These are phyloP conservation scores for Terfezia claveryi DNA, from an alignment of 495 filamentous ascomycete species.

Conservation along the genomic window DNA sequence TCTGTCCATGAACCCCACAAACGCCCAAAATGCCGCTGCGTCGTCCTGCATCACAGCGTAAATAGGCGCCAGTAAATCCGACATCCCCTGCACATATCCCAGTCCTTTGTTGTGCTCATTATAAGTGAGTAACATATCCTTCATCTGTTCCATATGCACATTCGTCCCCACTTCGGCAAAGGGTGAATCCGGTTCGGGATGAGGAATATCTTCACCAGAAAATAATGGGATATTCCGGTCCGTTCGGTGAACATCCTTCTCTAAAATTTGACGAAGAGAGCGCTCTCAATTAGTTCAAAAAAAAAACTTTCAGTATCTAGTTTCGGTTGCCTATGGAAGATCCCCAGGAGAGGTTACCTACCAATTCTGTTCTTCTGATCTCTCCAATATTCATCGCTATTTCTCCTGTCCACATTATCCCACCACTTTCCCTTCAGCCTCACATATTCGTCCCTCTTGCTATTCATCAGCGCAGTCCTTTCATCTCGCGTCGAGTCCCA, in stretches of 20 bases:
- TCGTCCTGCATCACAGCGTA: constrained; percentile 96
- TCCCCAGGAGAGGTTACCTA: constrained; percentile 24
- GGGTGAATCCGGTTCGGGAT: constrained; percentile 89
- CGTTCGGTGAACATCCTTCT: constrained; percentile 95
- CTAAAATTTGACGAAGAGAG: constrained; percentile 31
- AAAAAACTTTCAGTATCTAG: background rate
- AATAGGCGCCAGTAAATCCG: constrained; percentile 81
- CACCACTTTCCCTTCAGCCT: constrained; percentile 89
- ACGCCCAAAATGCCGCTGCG: constrained; percentile 89
- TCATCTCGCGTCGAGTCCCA: constrained; percentile 77
- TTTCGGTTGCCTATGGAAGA: too few species aligned
- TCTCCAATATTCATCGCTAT: constrained; percentile 76
- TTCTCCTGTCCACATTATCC: constrained; percentile 72
- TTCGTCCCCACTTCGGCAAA: constrained; percentile 84
- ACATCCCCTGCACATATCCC: constrained; percentile 98
- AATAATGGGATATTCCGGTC: constrained; percentile 85
- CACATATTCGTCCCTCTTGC: constrained; percentile 78
- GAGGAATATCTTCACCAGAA: constrained; percentile 89
- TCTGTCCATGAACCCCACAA: constrained; percentile 85
- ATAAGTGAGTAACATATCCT: constrained; percentile 96
- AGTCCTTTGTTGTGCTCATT: constrained; percentile 88
- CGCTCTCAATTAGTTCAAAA: constrained; percentile 23
- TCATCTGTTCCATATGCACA: constrained; percentile 93
- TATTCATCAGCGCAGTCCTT: constrained; percentile 55
- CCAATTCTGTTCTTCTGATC: constrained; percentile 87